phyloP scores from a whole-genome alignment of 169 alveolate species.

The Plasmodium adleri region DNA sequence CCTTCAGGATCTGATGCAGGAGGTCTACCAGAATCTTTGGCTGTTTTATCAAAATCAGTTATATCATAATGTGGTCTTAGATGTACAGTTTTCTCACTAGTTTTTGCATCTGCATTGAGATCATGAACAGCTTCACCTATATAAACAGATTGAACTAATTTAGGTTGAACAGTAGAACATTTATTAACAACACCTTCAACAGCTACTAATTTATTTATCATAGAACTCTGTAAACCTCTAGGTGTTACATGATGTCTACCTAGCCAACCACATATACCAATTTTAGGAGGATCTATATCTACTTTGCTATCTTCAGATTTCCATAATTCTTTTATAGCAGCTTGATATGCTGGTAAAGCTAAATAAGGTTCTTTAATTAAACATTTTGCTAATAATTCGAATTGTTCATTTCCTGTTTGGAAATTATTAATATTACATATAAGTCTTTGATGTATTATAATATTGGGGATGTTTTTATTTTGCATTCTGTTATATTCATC shows the following conservation, averaged over 20 bases:
- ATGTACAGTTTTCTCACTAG: slow-evolving; percentile 89
- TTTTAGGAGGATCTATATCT: slow-evolving; percentile 82
- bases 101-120: slow-evolving; percentile 83
- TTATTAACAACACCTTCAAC: slow-evolving; percentile 98
- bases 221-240: slow-evolving; percentile 94
- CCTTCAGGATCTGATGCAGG: slow-evolving; percentile 85
- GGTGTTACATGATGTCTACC: slow-evolving; percentile 98
- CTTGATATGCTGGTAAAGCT: slow-evolving; percentile 88
- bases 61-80: slow-evolving; percentile 86
- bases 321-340: slow-evolving; percentile 89
- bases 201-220: slow-evolving; percentile 93
- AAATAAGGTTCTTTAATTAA: slow-evolving; percentile 85
- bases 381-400: slow-evolving; percentile 77
- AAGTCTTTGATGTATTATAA: slow-evolving; percentile 82
- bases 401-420: slow-evolving; percentile 79
- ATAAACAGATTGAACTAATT: slow-evolving; percentile 92
- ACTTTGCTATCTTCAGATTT: slow-evolving; percentile 81
- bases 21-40: slow-evolving; percentile 82
- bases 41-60: slow-evolving; percentile 82
- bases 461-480: slow-evolving; percentile 76
- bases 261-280: slow-evolving; percentile 95
- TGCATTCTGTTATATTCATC: slow-evolving; percentile 68
- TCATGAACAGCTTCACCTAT: slow-evolving; percentile 92
- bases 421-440: slow-evolving; percentile 82
- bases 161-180: slow-evolving; percentile 94